Base-by-base conservation (phyloP, 495 filamentous ascomycete genomes). In the Penicillium simplicissimum region DNA sequence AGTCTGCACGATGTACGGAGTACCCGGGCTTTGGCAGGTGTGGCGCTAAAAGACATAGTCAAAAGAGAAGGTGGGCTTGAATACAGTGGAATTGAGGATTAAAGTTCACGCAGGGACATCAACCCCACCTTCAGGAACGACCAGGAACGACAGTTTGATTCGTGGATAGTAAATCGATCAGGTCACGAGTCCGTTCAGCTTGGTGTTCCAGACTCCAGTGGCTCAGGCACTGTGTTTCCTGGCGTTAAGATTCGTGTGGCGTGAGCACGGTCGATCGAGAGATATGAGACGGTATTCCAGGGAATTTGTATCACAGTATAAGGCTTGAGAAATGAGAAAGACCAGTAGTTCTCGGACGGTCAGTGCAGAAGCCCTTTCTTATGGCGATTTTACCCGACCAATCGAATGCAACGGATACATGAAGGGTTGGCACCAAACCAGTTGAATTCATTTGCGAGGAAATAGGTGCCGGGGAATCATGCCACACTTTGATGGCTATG, bases 241-340 rank as follows among this genome's bases (percentile, higher is more conserved):
- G 28, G 45, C 28, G 9, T 45, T 49, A 49, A 49, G 45, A 49
- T 49, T 49, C 45, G 25, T 28, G 45, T 49, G 45, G 45, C 45
- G 45, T 49, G 45, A 31, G 21, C 45, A 49, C 45, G 23, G 45
- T 25, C 15, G 45, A 31, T 49, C 11, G 21, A 49, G 23, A 28
- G 28, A 3, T 31, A 25, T 31, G 28, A 31, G 28, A 31, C 28
- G 28, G 28, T 31, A 31, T 31, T 31, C 28, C 1, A 25, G 23
- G 23, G 1, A 25, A 25, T 25, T 25, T 25, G 23, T 25, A 25
- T 25, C 23, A 25, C 23, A 25, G 23, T 25, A 25, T 25, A 3
- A 25, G 23, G 23, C 23, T 25, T 25, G 23, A 25, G 23, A 3
- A 25, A 25, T 25, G 23, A 25, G 23, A 25, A 25, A 25, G 23